Conservation (phyloP, 495 filamentous ascomycete species). For the Pseudevernia furfuracea region DNA sequence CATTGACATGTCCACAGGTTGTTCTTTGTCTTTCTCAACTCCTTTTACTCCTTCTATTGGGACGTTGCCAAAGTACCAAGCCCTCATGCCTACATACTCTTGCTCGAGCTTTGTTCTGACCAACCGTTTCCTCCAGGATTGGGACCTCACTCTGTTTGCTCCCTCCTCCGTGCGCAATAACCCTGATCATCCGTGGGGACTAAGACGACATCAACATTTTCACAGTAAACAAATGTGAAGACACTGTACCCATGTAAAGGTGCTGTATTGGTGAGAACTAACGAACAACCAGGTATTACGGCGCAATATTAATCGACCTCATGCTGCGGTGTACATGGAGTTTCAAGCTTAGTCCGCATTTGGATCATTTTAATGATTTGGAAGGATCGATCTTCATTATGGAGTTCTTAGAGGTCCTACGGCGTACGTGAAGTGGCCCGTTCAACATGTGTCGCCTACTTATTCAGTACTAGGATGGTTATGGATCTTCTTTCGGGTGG, state of each 20-base stretch:
- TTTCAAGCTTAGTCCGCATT: slow-evolving; percentile 68
- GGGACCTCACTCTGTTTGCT: slow-evolving; percentile 84
- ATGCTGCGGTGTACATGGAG: slow-evolving; percentile 83
- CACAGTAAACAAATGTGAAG: slow-evolving; percentile 44
- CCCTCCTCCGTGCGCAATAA: slow-evolving; percentile 40
- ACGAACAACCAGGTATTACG: slow-evolving; percentile 53
- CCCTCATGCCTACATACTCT: background rate
- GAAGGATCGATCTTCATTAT: slow-evolving; percentile 84
- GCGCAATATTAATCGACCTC: slow-evolving; percentile 69
- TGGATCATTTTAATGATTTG: slow-evolving; percentile 74
- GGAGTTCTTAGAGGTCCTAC: slow-evolving; percentile 73
- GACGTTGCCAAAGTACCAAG: slow-evolving; percentile 60
- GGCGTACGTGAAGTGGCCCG: slow-evolving; percentile 37
- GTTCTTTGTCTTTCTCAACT: slow-evolving; percentile 66
- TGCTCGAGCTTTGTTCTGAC: background rate
- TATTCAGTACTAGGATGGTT: slow-evolving; percentile 49
- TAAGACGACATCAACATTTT: slow-evolving; percentile 67
- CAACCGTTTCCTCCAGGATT: slow-evolving; percentile 48
- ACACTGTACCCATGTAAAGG: too few species aligned
- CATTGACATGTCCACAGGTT: slow-evolving; percentile 34
- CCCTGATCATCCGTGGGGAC: slow-evolving; percentile 63
- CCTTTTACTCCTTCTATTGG: slow-evolving; percentile 94
- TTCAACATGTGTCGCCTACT: background rate
- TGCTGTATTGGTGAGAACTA: too few species aligned
- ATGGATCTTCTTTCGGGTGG: slow-evolving; percentile 92